A percentile compares a stretch with the other conserved stretches of the same genome.
phyloP scores from a whole-genome alignment of 495 filamentous ascomycete genomes.

The Talaromyces wortmannii region DNA sequence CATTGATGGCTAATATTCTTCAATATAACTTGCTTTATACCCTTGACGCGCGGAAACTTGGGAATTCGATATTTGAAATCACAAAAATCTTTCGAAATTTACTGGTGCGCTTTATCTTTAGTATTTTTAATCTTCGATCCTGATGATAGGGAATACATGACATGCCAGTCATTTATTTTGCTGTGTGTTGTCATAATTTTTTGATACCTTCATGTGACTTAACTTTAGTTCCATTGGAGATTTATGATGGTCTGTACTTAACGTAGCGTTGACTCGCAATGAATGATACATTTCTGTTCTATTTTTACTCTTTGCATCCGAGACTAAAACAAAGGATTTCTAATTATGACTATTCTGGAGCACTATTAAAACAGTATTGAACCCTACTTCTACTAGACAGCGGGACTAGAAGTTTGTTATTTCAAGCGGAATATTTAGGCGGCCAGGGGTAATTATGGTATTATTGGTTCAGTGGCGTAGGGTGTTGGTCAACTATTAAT shows the following conservation, averaged over 20 bases:
- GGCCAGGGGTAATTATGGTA: neutral
- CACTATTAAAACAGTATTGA: no score
- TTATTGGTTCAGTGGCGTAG: neutral
- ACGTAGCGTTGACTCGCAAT: no score
- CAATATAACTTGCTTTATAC: neutral
- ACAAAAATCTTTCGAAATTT: neutral
- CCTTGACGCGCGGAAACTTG: neutral
- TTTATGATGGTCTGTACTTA: no score
- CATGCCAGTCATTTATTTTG: neutral
- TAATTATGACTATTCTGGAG: no score
- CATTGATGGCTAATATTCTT: neutral
- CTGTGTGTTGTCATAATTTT: neutral
- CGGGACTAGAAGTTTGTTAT: no score
- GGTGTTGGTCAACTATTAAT: neutral
- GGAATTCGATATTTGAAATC: neutral
- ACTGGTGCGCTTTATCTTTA: neutral
- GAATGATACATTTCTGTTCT: no score
- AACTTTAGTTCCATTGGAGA: no score
- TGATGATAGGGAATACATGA: neutral
- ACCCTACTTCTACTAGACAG: no score
- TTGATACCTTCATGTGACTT: neutral
- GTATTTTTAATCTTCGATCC: neutral
- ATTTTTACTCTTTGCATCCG: no score
- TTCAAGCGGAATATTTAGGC: no score
- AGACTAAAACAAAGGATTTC: no score